phyloP scores from a whole-genome alignment of 2,329 filamentous ascomycete species.

The Penicillium digitatum region DNA sequence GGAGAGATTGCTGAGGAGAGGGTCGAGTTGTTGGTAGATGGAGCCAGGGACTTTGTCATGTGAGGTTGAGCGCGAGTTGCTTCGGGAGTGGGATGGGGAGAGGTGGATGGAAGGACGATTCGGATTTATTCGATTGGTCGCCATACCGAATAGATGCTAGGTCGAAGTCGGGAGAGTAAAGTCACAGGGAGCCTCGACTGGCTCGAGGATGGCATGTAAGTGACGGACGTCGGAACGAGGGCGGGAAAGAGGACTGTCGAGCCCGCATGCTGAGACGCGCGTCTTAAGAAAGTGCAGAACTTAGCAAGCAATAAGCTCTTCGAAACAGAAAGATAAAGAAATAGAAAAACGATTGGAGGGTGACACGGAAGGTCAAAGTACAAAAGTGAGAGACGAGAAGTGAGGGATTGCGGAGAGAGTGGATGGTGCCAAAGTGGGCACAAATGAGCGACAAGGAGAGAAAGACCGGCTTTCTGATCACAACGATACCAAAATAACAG shows the following conservation, averaged over 20 bases:
- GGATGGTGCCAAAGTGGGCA: background rate
- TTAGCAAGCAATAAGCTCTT: slow-evolving; percentile 1
- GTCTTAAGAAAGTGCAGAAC: slow-evolving; percentile 17
- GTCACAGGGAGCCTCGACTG: slow-evolving; percentile 13
- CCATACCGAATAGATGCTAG: slow-evolving; percentile 28
- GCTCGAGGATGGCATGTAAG: slow-evolving; percentile 20
- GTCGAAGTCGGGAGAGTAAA: slow-evolving; percentile 16
- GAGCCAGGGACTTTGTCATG: slow-evolving; percentile 37
- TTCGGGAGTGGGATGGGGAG: slow-evolving; percentile 25
- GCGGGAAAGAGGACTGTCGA: slow-evolving; percentile 30
- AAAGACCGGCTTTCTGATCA: slow-evolving; percentile 11
- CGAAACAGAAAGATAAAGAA: background rate
- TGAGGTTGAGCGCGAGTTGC: slow-evolving; percentile 36
- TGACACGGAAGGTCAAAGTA: background rate
- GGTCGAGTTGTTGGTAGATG: slow-evolving; percentile 41
- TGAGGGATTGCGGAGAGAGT: slow-evolving; percentile 3
- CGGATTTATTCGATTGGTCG: slow-evolving; percentile 30
- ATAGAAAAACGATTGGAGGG: background rate
- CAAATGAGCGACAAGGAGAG: slow-evolving; percentile 6
- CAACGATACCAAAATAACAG: background rate
- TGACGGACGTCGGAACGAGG: slow-evolving; percentile 29
- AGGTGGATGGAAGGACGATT: slow-evolving; percentile 30
- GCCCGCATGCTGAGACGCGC: slow-evolving; percentile 37
- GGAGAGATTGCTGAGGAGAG: slow-evolving; percentile 51
- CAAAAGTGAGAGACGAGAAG: background rate